A percentile compares a stretch with the other conserved stretches of the same genome.
Evolutionary conservation across 108 stramenopile genomes (phyloP).

Genomic region (Asterionellopsis glacialis): DNA sequence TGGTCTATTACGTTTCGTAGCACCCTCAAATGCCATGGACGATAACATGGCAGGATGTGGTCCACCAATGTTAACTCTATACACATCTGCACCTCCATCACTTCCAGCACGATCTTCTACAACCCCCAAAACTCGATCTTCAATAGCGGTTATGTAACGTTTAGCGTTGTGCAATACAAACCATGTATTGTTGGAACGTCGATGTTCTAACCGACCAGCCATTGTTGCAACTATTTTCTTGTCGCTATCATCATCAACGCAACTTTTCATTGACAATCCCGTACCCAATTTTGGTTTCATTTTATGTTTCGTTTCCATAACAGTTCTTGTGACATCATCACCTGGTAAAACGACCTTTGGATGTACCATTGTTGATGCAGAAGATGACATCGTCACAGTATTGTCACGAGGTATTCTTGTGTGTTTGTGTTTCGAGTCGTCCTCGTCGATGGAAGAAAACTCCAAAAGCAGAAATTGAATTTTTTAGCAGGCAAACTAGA

Average conservation of each 20-base stretch:
- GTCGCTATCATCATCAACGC: no score
- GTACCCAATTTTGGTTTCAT: no score
- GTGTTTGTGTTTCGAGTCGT: no score
- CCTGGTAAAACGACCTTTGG: slow-evolving; percentile 37
- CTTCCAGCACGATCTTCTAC: slow-evolving; percentile 74
- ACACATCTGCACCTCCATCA: slow-evolving; percentile 68
- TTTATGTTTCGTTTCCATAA: no score
- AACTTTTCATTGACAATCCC: no score
- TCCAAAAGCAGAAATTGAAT: no score
- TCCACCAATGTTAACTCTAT: slow-evolving; percentile 73
- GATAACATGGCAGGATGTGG: slow-evolving; percentile 58
- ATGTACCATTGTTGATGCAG: neutral
- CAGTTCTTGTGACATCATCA: slow-evolving; percentile 35
- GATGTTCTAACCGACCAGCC: slow-evolving; percentile 34
- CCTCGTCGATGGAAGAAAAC: no score
- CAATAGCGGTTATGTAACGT: slow-evolving; percentile 41
- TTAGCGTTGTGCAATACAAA: slow-evolving; percentile 32
- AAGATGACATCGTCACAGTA: no score
- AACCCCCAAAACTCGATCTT: slow-evolving; percentile 78
- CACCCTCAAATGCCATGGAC: slow-evolving; percentile 71
- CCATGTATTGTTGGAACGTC: slow-evolving; percentile 19
- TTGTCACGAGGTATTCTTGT: no score
- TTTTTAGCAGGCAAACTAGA: no score
- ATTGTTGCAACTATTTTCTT: slow-evolving; percentile 27
- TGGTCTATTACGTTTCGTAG: slow-evolving; percentile 82